These are phyloP conservation scores for Rhodotorula babjevae DNA, from an alignment of 768 basidiomycete species.

Conservation along the genomic window DNA sequence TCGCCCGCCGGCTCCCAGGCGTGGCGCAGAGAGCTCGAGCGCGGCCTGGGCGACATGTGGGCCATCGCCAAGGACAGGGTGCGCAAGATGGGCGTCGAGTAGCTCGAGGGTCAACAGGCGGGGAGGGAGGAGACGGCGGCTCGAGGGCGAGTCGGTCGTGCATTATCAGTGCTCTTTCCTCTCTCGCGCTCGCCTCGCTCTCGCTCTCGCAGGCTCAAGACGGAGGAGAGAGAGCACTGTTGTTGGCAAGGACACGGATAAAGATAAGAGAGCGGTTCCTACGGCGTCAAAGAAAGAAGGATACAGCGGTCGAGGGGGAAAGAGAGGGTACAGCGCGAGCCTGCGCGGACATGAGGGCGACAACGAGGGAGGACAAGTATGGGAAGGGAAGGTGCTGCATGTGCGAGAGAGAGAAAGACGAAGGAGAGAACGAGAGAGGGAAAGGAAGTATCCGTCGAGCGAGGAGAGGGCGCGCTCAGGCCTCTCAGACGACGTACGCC, in stretches of 20 bases:
- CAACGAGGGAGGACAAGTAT: not conserved
- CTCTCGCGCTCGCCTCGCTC: too few relatives aligned
- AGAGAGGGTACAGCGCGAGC: not conserved
- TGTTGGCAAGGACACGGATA: too few relatives aligned
- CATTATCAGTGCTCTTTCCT: too few relatives aligned
- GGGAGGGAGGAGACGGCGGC: too few relatives aligned
- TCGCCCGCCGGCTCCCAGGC: constrained; percentile 30
- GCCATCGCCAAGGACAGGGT: constrained; percentile 42
- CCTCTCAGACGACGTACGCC: constrained; percentile 28
- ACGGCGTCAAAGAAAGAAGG: too few relatives aligned
- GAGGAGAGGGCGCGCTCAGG: not conserved
- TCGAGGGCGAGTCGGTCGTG: too few relatives aligned
- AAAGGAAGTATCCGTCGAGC: not conserved
- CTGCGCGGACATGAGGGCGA: not conserved
- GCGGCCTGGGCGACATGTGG: constrained; percentile 46
- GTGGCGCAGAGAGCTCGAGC: constrained; percentile 45
- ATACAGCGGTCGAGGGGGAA: not conserved
- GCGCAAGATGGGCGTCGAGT: not conserved
- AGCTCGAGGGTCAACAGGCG: not conserved
- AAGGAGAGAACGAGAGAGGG: not conserved
- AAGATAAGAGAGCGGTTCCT: too few relatives aligned
- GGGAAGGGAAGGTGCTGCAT: not conserved
- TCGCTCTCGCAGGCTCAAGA: too few relatives aligned
- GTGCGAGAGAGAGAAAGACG: not conserved
- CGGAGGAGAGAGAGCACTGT: too few relatives aligned